Conservation (phyloP, 331 rosid species). For the Acacia concinna region DNA sequence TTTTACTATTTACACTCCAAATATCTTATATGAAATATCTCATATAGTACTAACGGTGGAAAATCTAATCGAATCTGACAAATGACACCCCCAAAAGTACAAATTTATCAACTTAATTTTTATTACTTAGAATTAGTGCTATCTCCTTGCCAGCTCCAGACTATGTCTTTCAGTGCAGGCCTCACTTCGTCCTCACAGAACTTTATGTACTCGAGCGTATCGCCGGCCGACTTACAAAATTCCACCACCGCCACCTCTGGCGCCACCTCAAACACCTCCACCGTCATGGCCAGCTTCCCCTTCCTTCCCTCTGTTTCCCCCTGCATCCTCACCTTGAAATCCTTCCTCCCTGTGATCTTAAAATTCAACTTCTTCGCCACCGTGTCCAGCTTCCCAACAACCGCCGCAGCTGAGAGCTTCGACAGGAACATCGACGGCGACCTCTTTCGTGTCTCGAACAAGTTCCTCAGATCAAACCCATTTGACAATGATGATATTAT, state of each 20-base stretch:
- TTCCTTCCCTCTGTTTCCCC: constrained; percentile 62
- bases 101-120: neutral
- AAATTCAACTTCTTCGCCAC: constrained; percentile 54
- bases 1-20: neutral
- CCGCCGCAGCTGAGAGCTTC: constrained; percentile 54
- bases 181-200: constrained; percentile 69
- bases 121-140: neutral
- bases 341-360: constrained; percentile 43
- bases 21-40: too few relatives aligned
- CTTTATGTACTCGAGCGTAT: constrained; percentile 62
- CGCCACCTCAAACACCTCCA: constrained; percentile 71
- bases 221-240: constrained; percentile 63
- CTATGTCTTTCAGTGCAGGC: constrained; percentile 77
- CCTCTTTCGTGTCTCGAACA: constrained; percentile 67
- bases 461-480: constrained; percentile 64
- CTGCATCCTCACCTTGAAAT: constrained; percentile 57
- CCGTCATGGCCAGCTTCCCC: constrained; percentile 59
- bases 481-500: constrained; percentile 69
- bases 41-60: too few relatives aligned
- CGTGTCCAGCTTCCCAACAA: constrained; percentile 50
- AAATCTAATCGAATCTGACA: neutral
- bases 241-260: constrained; percentile 73
- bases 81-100: neutral
- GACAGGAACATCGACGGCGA: constrained; percentile 56
- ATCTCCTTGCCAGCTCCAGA: constrained; percentile 90